These are phyloP conservation scores for Monosporascus ibericus DNA, from an alignment of 2,329 filamentous ascomycete species.

Conservation along the genomic window DNA sequence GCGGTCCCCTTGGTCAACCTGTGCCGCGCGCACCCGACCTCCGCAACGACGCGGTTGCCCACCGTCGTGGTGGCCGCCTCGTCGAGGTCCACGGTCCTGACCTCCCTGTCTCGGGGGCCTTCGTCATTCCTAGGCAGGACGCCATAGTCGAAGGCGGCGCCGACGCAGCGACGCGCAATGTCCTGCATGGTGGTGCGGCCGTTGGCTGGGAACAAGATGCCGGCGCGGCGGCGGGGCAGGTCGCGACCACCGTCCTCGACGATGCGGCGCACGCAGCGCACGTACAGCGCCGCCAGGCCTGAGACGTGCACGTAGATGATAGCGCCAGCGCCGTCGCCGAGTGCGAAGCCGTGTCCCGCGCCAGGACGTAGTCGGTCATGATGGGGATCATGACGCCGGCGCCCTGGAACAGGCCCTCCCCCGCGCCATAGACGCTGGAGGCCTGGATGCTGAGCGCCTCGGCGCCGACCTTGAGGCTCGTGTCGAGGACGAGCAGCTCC, in stretches of 20 bases:
- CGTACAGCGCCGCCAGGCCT: conserved; percentile 14
- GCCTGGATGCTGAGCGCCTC: conserved; percentile 10
- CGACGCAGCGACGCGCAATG: conserved; percentile 5
- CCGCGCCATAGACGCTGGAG: conserved; percentile 9
- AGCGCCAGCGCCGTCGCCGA: conserved; percentile 9
- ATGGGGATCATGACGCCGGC: conserved; percentile 9
- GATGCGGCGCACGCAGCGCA: conserved; percentile 6
- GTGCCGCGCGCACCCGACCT: conserved; percentile 4
- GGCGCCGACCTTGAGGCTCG: conserved; percentile 3
- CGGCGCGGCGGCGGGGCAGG: background rate
- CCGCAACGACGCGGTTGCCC: conserved; percentile 1
- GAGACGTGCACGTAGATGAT: conserved; percentile 12
- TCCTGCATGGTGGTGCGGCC: too few relatives aligned
- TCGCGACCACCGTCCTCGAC: background rate
- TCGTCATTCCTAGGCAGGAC: conserved; percentile 3
- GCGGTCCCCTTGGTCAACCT: background rate
- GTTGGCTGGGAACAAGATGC: background rate
- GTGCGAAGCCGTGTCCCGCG: conserved; percentile 9
- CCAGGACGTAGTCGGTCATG: conserved; percentile 13
- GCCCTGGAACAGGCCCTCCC: conserved; percentile 10
- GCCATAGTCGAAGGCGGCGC: conserved; percentile 8
- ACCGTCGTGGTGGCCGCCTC: too few relatives aligned
- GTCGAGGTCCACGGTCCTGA: conserved; percentile 1
- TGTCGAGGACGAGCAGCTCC: conserved; percentile 9
- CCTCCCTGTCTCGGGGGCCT: conserved; percentile 2